Conservation (phyloP, 2,329 filamentous ascomycete species). For the Curvularia hawaiiensis region DNA sequence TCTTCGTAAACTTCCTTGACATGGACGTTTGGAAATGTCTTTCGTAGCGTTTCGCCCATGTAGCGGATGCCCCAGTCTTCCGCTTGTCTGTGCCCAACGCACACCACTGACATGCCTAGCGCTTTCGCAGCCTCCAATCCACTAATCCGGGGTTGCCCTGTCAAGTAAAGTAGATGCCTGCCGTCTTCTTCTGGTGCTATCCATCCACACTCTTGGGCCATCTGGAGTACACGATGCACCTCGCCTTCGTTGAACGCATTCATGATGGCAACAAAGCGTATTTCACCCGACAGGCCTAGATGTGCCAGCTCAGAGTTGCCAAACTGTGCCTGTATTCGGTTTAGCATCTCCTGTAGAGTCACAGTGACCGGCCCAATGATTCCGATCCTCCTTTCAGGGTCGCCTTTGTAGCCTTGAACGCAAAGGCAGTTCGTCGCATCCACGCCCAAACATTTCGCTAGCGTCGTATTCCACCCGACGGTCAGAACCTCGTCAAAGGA, state of each 20-base stretch:
- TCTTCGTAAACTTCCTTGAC: conserved; percentile 47
- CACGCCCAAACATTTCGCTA: conserved; percentile 42
- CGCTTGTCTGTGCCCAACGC: conserved; percentile 46
- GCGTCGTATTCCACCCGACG: conserved; percentile 45
- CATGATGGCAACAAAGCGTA: conserved; percentile 46
- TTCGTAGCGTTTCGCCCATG: conserved; percentile 35
- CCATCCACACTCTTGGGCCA: conserved; percentile 33
- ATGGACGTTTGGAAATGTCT: conserved; percentile 35
- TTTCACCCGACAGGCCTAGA: conserved; percentile 30
- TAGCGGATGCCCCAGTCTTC: conserved; percentile 51
- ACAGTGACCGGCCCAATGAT: conserved; percentile 36
- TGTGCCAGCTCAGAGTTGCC: conserved; percentile 34
- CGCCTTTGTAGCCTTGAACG: conserved; percentile 48
- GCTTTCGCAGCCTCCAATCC: conserved; percentile 42
- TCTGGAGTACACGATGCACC: conserved; percentile 42
- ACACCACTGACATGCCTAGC: conserved; percentile 43
- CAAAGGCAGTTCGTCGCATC: conserved; percentile 34
- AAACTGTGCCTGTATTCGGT: conserved; percentile 34
- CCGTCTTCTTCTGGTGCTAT: conserved; percentile 28
- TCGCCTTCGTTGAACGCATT: conserved; percentile 49
- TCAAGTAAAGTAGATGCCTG: conserved; percentile 45
- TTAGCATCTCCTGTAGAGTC: conserved; percentile 20
- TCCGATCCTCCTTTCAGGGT: conserved; percentile 45
- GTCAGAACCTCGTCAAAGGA: conserved; percentile 49
- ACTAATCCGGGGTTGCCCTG: conserved; percentile 43